phyloP scores from a whole-genome alignment of 495 filamentous ascomycete genomes.

The Tuber umbilicatum region DNA sequence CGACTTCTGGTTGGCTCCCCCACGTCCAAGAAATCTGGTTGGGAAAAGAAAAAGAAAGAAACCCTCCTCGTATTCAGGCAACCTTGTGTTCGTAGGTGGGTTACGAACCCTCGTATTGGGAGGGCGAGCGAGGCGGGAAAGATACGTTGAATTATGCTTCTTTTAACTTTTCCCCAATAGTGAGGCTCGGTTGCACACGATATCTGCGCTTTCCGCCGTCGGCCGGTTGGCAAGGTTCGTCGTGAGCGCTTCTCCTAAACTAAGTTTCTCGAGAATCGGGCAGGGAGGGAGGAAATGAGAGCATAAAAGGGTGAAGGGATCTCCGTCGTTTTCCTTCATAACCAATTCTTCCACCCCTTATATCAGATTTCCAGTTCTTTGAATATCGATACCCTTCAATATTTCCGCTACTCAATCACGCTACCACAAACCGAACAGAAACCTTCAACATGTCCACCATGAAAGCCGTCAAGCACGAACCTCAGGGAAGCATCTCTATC shows the following conservation, averaged over 20 bases:
- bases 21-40: not conserved
- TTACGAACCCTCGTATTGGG: not conserved
- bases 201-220: not conserved
- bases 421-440: not conserved
- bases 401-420: not conserved
- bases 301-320: not conserved
- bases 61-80: not conserved
- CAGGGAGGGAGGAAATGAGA: not conserved
- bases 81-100: not conserved
- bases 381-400: not conserved
- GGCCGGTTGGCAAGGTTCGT: not conserved
- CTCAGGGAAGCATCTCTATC: not conserved
- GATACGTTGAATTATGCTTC: not conserved
- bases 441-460: not conserved
- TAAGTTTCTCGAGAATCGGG: not conserved
- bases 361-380: not conserved
- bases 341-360: not conserved
- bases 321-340: not conserved
- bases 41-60: not conserved
- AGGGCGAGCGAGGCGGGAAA: not conserved
- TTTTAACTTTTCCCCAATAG: not conserved
- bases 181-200: not conserved
- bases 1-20: not conserved
- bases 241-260: rapidly evolving
- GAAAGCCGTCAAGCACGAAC: not conserved